A percentile compares a stretch with the other conserved stretches of the same genome.
phyloP scores from a whole-genome alignment of 2,329 filamentous ascomycete species.

The Paecilomyces variotii region DNA sequence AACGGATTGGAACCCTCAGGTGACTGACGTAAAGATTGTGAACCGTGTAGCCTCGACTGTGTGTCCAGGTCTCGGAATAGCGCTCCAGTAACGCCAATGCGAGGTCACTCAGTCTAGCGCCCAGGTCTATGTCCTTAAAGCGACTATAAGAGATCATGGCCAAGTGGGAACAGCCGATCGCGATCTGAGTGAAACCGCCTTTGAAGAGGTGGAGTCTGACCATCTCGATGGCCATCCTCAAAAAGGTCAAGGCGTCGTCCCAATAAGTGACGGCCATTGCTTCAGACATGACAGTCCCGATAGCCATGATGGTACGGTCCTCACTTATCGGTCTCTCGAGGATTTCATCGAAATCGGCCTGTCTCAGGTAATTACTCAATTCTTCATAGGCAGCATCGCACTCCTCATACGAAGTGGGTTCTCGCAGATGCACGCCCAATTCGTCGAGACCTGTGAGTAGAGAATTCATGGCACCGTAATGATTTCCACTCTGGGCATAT shows the following conservation, averaged over 20 bases:
- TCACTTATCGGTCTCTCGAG: constrained; percentile 33
- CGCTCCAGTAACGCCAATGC: constrained; percentile 45
- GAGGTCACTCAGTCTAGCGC: constrained; percentile 45
- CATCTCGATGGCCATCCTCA: constrained; percentile 51
- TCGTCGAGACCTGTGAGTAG: constrained; percentile 64
- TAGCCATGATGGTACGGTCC: constrained; percentile 35
- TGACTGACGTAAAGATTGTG: constrained; percentile 57
- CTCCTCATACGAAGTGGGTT: constrained; percentile 62
- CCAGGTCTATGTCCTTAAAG: constrained; percentile 50
- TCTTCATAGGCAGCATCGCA: constrained; percentile 68
- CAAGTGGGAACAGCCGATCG: constrained; percentile 52
- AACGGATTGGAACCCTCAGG: constrained; percentile 44
- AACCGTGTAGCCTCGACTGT: constrained; percentile 49
- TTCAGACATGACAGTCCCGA: constrained; percentile 50
- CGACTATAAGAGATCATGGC: constrained; percentile 49
- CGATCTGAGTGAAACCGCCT: constrained; percentile 50
- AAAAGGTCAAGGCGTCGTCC: constrained; percentile 53
- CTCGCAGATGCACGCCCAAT: constrained; percentile 59
- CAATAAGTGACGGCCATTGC: constrained; percentile 53
- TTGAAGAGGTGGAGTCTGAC: constrained; percentile 48
- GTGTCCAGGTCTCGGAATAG: constrained; percentile 47
- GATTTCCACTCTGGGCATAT: constrained; percentile 65
- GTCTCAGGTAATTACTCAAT: constrained; percentile 52
- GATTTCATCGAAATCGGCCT: constrained; percentile 42
- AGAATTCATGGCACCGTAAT: constrained; percentile 57